These are phyloP conservation scores for Coemansia sp. DNA, from an alignment of 192 early-diverging fungal species.

Conservation along the genomic window DNA sequence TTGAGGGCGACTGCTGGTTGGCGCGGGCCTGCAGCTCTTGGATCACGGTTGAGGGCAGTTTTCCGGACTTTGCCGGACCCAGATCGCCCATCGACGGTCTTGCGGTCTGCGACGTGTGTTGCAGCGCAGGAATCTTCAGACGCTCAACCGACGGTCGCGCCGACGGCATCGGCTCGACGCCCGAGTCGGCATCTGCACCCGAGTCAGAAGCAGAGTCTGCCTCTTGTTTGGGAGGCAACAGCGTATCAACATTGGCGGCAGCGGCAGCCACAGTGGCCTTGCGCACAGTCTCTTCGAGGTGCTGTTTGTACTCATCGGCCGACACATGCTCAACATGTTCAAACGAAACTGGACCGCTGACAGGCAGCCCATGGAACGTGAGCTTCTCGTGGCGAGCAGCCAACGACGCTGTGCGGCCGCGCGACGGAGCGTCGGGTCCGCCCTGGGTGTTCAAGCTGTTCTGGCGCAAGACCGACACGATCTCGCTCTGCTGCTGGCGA, in stretches of 20 bases:
- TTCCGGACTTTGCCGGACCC: conserved; percentile 5
- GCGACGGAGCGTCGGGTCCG: background rate
- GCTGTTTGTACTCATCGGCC: conserved; percentile 42
- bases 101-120: conserved; percentile 30
- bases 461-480: conserved; percentile 43
- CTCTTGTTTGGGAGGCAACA: background rate
- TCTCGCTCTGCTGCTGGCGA: conserved; percentile 48
- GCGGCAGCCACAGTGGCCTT: background rate
- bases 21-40: conserved; percentile 15
- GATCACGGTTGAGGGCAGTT: background rate
- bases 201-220: background rate
- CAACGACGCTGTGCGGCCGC: conserved; percentile 9
- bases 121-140: conserved; percentile 25
- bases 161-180: background rate
- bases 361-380: conserved; percentile 41
- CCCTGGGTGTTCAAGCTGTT: background rate
- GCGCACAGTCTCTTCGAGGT: conserved; percentile 17
- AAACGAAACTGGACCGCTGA: conserved; percentile 50
- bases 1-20: conserved; percentile 6
- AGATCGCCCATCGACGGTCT: conserved; percentile 8
- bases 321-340: conserved; percentile 54
- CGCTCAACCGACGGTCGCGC: conserved; percentile 9
- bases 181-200: background rate
- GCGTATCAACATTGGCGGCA: conserved; percentile 10
- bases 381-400: conserved; percentile 24